Base-by-base conservation (phyloP, 768 basidiomycete species). In the Gautieria morchelliformis region DNA sequence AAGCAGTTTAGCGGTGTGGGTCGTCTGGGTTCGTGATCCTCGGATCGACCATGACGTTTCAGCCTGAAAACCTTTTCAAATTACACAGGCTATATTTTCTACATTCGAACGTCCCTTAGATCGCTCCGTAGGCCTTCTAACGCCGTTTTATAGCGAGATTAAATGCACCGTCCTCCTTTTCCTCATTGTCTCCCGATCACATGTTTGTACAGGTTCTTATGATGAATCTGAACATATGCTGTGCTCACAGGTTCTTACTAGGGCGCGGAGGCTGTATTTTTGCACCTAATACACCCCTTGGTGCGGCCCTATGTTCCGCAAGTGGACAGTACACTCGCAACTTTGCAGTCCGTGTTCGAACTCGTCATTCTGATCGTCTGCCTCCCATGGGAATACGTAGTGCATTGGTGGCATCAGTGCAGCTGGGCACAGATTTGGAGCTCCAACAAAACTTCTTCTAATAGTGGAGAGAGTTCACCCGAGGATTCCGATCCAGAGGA, bases 241-340 rank as follows among this genome's bases (percentile, higher is more conserved):
- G 32, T 37, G 49, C 42, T 48, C 41, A 56, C 41, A 27, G 48
- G 35, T 40, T 11, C 30, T 22, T 4, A 51, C 27, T 63, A 93
- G 90, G 89, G 88, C 27, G 87, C 91, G 30, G 91, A 93, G 69
- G 91, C 90, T 7, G 78, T 93, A 46, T 89, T 81, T 63, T 74
- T 93, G 19, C 87, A 93, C 67, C 69, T 91, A 56, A 77, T 93
- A 11, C 86, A 90, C 19, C 90, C 91, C 15, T 65, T 87, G 33
- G 67, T 92, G 63, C 87, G 83, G 64, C 90, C 90, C 6, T 88
- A 93, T 63, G 77, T 79, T 14, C 63, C 73, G 5, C 77, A 84
- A 1, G 70, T 92, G 37, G 90, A 93, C 65, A 73, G 80, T 15
- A 57, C 77, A 12, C 72, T 90, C 30, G 85, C 88, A 54, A 60